Percentiles rank a stretch among this genome's conserved stretches.
Evolutionary conservation across 1,284 basidiomycete species (phyloP).

Genomic region (Rhodotorula sp.): DNA sequence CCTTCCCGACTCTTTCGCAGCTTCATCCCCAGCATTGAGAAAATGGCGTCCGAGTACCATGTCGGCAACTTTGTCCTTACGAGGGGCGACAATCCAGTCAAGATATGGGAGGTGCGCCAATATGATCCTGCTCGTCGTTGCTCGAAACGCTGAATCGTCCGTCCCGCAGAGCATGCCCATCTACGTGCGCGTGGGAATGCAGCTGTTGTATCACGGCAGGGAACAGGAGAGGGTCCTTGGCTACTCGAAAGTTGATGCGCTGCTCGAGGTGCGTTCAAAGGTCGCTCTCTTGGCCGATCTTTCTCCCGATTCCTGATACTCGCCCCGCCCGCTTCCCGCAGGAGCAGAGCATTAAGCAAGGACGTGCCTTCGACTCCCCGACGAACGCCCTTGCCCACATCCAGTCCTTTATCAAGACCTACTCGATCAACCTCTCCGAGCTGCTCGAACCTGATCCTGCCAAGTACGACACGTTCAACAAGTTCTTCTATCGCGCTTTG

Average conservation of each 20-base stretch:
- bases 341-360: conserved; percentile 62
- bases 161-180: conserved; percentile 93
- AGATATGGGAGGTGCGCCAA: conserved; percentile 33
- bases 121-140: neutral
- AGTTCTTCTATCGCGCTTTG: conserved; percentile 74
- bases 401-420: conserved; percentile 69
- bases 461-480: conserved; percentile 63
- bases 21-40: conserved; percentile 22
- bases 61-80: conserved; percentile 38
- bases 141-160: conserved; percentile 47
- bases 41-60: conserved; percentile 22
- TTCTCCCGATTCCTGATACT: neutral
- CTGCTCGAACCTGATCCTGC: conserved; percentile 12
- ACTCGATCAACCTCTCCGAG: conserved; percentile 51
- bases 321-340: neutral
- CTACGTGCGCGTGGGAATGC: conserved; percentile 62
- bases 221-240: conserved; percentile 21
- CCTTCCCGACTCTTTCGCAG: too few species aligned
- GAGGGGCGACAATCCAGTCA: conserved; percentile 20
- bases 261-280: conserved; percentile 12
- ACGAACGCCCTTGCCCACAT: conserved; percentile 57
- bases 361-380: conserved; percentile 51
- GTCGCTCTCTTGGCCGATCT: neutral
- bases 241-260: conserved; percentile 9
- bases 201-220: conserved; percentile 29